phyloP scores from a whole-genome alignment of 306 rosid species.

The Medicago truncatula region MtrunA17r5.0-ANR NC_053044.1:45807001-45807500 shows the following conservation, averaged over 20 bases:
- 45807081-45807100: constrained; percentile 62
- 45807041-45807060: constrained; percentile 21
- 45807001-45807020: constrained; percentile 39
- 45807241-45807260: constrained; percentile 23
- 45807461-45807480: constrained; percentile 34
- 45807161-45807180: constrained; percentile 66
- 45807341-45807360: constrained; percentile 77
- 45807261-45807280: constrained; percentile 38
- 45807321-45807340: constrained; percentile 90
- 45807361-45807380: constrained; percentile 73
- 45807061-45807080: constrained; percentile 30
- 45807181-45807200: constrained; percentile 41
- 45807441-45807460: constrained; percentile 34
- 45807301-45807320: constrained; percentile 85
- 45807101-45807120: constrained; percentile 70
- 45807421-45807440: constrained; percentile 67
- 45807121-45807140: constrained; percentile 48
- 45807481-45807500: constrained; percentile 49
- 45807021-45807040: constrained; percentile 40
- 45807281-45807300: constrained; percentile 61
- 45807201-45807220: constrained; percentile 8
- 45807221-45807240: constrained; percentile 22
- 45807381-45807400: constrained; percentile 87
- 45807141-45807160: constrained; percentile 79
- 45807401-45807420: constrained; percentile 61